Base-by-base conservation (phyloP, 139 green algal genomes). In the Chlamydomonas incerta region DNA sequence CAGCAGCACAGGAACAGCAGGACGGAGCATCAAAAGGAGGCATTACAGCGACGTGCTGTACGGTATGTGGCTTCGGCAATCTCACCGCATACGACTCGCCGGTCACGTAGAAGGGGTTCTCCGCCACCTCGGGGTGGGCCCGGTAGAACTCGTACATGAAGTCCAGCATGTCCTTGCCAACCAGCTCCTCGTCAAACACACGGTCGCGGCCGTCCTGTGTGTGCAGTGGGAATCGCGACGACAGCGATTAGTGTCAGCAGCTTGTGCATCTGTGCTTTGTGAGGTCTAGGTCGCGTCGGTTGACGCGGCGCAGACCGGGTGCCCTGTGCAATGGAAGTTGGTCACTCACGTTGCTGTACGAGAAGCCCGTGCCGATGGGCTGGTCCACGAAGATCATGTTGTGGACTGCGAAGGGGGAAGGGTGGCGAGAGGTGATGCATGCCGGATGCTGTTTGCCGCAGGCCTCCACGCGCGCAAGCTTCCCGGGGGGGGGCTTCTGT, bases 311-410 rank as follows among this genome's bases (percentile, higher is more conserved):
- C n/a, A n/a, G n/a, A n/a, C n/a, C n/a, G n/a, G n/a, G n/a, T 13
- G 41, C 41, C 6, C 41, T 50, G 41, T 8, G 41, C 8, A 8
- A 50, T 50, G 41, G 41, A 8, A 50, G 41, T 8, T 50, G 41
- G 41, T 50, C 2, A 21, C 31, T n/a, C 82, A 92, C 90, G 75
- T 93, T 37, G 57, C 87, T 95, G 80, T 94, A 99, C 24, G 90
- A 96, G 90, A 98, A 99, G 31, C 97, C 97, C 13, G 96, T 99
- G 83, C 94, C 93, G 62, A 99, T 95, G 41, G 97, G 97, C 90
- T 99, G 96, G 90, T 98, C 96, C n/a, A 98, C 93, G 69, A 94
- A 97, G 69, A 98, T 96, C 71, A 94, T 80, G 79, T 76, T 76
- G 69, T 62, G 69, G 37, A 66, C 41, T 50, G 41, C 8, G 5